Evolutionary conservation across 495 filamentous ascomycete genomes (phyloP), one percentile per base, ranked within the genome.

Genomic region (Chaetomidium leptoderma): DNA sequence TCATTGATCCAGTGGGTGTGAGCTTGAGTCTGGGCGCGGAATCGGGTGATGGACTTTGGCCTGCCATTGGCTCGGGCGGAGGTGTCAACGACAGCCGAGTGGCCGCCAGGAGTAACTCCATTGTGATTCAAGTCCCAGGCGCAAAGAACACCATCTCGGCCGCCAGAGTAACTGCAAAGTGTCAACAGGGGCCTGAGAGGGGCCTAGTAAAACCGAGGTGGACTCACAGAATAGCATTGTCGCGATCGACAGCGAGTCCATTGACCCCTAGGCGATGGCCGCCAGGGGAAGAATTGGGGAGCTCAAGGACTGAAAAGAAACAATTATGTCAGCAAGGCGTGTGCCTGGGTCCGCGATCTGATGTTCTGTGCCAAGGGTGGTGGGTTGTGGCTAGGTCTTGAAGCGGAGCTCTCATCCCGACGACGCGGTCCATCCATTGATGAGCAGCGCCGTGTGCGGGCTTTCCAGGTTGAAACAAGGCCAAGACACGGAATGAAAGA

Each of bases 1-100:
- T 97, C 92, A 68, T 97, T 97, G 70, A 98, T 88, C 93, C 93
- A 97, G 72, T 97, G 92, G 27, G 92, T 97, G 70, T 98, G 93
- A 13, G 93, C 95, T 66, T 97, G 91, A n/a, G 92, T 89, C 71
- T 96, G 91, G 46, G 86, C 81, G 56, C 90, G 85, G 70, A 92
- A 92, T n/a, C 79, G 80, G 33, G 91, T 90, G 10, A 67, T 76
- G 50, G 66, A 68, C 58, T 68, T 74, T 53, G 66, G 68, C 64
- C 69, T 53, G 39, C 62, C 66, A 40, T 67, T 70, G 11, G 64
- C 33, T 6, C 32, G 58, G n/a, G 57, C 19, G 39, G 54, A 55
- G n/a, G n/a, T n/a, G 53, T 74, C 64, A 57, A 62, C 57, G 45
- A 75, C 67, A 51, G 68, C 65, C 27, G 72, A 66, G 47, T 66